Evolutionary conservation across 73 alveolate genomes (phyloP), one percentile per base, ranked within the genome.

Genomic region (Paramecium primaurelia): DNA sequence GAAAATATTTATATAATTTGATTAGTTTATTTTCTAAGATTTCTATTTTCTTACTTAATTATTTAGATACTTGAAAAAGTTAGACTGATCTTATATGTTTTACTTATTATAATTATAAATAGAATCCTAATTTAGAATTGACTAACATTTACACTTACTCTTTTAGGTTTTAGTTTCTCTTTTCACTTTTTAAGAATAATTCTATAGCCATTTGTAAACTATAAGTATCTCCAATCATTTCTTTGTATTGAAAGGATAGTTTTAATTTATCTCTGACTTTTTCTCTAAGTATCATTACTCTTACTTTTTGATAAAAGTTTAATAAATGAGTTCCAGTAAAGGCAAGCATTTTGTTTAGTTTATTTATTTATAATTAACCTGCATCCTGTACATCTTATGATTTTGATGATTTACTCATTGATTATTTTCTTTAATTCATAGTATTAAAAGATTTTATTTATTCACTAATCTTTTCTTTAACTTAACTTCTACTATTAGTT

Each of bases 341-440:
- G 9, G 18, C 40, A 6, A 73, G 58, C 40, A 37, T 36, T 37
- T 73, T 73, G 18, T 73, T 34, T 2, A 30, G 40, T 18, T 37
- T 37, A 25, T 22, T 30, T 3, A 30, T 32, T 30, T 38, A 12
- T 38, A 14, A 30, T 73, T 73, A 10, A 12, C 51, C 84, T 10
- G 26, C 32, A 8, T 73, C 87, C 3, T 32, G 12, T 37, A 73
- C 18, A 37, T 73, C 87, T 36, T 73, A 36, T 12, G 87, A 36
- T 73, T 36, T 73, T 3, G 87, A 73, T 73, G 87, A 73, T 40
- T 16, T 73, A 73, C 87, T 73, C n/a, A 22, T 34, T n/a, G 40
- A 36, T 14, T 14, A 18, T 34, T 22, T 34, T 10, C 49, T 38
- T 30, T 36, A 44, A 40, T 20, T 10, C 1, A 30, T 37, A 0